A percentile compares a stretch with the other conserved stretches of the same genome.
Conservation (phyloP, 2,329 filamentous ascomycete genomes). For the Gnomoniopsis smithogilvyi region DNA sequence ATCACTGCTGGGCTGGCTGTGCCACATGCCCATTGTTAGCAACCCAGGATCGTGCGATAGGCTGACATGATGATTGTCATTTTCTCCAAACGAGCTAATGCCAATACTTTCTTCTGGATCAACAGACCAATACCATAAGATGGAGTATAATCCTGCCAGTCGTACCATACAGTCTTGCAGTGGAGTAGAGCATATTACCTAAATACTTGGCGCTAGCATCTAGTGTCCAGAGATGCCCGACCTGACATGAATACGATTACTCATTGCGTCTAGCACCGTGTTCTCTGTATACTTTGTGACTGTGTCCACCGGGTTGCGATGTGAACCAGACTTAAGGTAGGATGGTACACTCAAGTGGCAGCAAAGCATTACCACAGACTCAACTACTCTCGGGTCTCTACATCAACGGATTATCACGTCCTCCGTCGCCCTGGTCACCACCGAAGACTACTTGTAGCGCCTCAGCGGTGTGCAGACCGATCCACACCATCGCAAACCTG, state of each 20-base stretch:
- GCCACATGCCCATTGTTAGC: background rate
- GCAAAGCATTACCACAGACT: background rate
- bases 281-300: background rate
- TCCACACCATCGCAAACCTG: background rate
- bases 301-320: background rate
- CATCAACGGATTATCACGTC: constrained; percentile 3
- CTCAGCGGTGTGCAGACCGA: background rate
- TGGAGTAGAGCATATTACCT: background rate
- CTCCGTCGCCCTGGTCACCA: background rate
- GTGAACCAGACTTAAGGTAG: background rate
- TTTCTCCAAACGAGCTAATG: no score
- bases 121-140: no score
- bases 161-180: no score
- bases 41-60: background rate
- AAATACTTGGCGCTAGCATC: background rate
- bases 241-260: background rate
- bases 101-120: no score
- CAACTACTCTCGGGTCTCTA: background rate
- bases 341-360: background rate
- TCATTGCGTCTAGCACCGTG: constrained; percentile 10
- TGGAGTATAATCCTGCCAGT: no score
- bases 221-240: no score
- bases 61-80: background rate
- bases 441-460: background rate
- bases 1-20: background rate